These are phyloP conservation scores for Fusarium sp. DNA, from an alignment of 2,329 filamentous ascomycete species.

Conservation along the genomic window DNA sequence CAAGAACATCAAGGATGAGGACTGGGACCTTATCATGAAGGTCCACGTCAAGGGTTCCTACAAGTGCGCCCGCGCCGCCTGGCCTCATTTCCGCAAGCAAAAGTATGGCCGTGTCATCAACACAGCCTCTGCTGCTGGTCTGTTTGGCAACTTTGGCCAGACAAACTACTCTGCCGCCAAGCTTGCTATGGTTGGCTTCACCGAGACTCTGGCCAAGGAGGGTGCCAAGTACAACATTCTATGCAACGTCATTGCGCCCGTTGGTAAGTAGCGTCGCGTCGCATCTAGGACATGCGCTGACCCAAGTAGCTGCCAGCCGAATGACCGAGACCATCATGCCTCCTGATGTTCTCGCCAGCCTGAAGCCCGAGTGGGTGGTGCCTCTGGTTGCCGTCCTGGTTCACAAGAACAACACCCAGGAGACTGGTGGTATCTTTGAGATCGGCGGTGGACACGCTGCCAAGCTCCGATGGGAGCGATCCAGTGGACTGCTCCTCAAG, in stretches of 20 bases:
- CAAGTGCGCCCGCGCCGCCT: slow-evolving; percentile 94
- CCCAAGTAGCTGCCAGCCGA: slow-evolving; percentile 78
- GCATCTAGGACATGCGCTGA: slow-evolving; percentile 19
- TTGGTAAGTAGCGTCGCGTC: slow-evolving; percentile 58
- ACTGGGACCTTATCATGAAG: slow-evolving; percentile 95
- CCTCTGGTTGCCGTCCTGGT: slow-evolving; percentile 90
- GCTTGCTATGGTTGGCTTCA: slow-evolving; percentile 94
- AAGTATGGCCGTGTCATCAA: slow-evolving; percentile 98
- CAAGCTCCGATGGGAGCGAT: slow-evolving; percentile 95
- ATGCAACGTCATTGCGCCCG: slow-evolving; percentile 93
- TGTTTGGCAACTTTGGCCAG: slow-evolving; percentile 97
- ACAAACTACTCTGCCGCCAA: slow-evolving; percentile 98
- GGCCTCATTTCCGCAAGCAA: slow-evolving; percentile 98
- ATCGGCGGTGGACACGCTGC: slow-evolving; percentile 91
- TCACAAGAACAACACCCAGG: slow-evolving; percentile 83
- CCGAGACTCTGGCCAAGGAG: slow-evolving; percentile 97
- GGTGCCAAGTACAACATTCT: slow-evolving; percentile 98
- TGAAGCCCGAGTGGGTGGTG: slow-evolving; percentile 95
- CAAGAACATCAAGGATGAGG: slow-evolving; percentile 97
- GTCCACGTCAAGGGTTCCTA: slow-evolving; percentile 95
- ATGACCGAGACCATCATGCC: slow-evolving; percentile 98
- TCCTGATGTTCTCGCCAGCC: slow-evolving; percentile 85
- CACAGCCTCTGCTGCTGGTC: slow-evolving; percentile 93
- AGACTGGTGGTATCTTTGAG: slow-evolving; percentile 93
- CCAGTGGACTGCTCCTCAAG: slow-evolving; percentile 89